Evolutionary conservation across 2,329 filamentous ascomycete genomes (phyloP), one percentile per base, ranked within the genome.

Genomic region (Xenosphaeropsis pyriputrescens): DNA sequence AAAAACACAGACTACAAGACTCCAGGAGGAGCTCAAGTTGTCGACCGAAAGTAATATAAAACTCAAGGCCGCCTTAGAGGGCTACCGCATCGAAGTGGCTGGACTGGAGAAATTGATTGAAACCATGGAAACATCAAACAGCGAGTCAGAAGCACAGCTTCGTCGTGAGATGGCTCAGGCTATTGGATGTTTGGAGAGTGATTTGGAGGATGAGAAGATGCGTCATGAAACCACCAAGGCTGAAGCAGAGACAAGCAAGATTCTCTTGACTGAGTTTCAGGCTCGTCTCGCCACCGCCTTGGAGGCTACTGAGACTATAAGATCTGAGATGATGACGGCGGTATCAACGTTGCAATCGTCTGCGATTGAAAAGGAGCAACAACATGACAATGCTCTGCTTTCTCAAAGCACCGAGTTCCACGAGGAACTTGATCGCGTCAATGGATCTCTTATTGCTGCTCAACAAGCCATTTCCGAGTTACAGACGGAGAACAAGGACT

Each of bases 71-170:
- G 69, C 71, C 0, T 59, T 71, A 0, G 64, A 65, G 15, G 60
- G 61, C 2, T 77, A 77, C 47, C 52, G 64, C 7, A 60, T 64
- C 4, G 73, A 77, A 41, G 60, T 76, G 0, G 48, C 53, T 0
- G 67, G 71, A 49, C 60, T 78, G 0, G 71, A 77, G 51, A 47
- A 41, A 1, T 57, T 74, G 1, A 66, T 74, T 15, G 56, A 62
- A 41, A 50, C 55, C 4, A 53, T 75, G 39, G 71, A 77, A 43
- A 45, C 39, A 2, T 57, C 64, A 5, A 39, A 35, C 2, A 33
- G 31, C 3, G 31, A 26, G 5, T 39, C 33, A 1, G 49, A 51
- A 17, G 36, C 36, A 2, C 38, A 34, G 1, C 17, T 53, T 5
- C 31, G 35, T 13, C 36, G 36, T 29, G 43, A 47, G 32, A 33